Evolutionary conservation across 2,329 filamentous ascomycete genomes (phyloP).

Genomic region (Penicillium capsulatum): DNA sequence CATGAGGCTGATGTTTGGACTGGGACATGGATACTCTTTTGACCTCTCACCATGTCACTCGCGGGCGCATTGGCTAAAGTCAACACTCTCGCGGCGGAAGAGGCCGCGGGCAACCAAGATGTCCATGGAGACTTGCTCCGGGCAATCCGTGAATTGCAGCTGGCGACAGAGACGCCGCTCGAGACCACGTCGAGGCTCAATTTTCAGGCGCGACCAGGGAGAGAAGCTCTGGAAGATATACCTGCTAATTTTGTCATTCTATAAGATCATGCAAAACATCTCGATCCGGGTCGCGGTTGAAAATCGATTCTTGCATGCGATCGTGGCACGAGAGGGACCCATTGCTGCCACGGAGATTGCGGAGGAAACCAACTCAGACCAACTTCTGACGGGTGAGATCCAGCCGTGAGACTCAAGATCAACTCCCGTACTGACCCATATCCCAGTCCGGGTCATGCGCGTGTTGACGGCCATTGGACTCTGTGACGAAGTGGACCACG

Average conservation of each 20-base stretch:
- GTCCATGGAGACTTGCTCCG: constrained; percentile 9
- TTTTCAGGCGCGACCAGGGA: constrained; percentile 9
- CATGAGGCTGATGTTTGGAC: no score
- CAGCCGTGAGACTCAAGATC: background rate
- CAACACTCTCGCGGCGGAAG: constrained; percentile 4
- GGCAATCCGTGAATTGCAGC: constrained; percentile 15
- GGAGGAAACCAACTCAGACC: constrained; percentile 6
- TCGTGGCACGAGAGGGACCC: constrained; percentile 3
- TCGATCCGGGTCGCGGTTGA: constrained; percentile 13
- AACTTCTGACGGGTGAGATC: constrained; percentile 10
- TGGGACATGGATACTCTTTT: no score
- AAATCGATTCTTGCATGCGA: constrained; percentile 7
- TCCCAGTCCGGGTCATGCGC: constrained; percentile 17
- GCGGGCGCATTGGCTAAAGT: constrained; percentile 6
- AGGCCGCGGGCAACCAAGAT: constrained; percentile 10
- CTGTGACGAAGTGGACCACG: constrained; percentile 13
- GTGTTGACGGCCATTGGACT: constrained; percentile 16
- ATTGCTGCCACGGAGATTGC: constrained; percentile 12
- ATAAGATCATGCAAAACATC: constrained; percentile 20
- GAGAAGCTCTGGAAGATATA: no score
- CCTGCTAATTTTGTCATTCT: background rate
- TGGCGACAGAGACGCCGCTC: constrained; percentile 13
- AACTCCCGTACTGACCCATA: background rate
- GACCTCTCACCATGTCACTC: constrained; percentile 5
- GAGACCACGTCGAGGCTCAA: constrained; percentile 16